Evolutionary conservation across 164 flowering plant species (phyloP).

Genomic region (Paratinospora sagittata): DNA sequence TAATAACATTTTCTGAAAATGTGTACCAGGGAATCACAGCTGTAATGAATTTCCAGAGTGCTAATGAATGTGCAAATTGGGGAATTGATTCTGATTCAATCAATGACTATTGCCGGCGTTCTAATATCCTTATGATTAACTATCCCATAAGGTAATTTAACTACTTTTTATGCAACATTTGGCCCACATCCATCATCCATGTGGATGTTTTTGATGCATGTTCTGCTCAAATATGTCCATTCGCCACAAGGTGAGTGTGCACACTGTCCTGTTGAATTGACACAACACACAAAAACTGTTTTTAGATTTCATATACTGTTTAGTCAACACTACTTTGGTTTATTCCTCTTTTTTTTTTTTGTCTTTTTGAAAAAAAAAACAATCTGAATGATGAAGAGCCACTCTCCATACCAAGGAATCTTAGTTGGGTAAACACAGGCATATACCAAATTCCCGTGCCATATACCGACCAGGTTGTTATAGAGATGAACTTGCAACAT

Average conservation of each 20-base stretch:
- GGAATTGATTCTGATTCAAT: conserved; percentile 61
- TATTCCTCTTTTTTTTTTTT: not conserved
- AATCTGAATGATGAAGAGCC: too few relatives aligned
- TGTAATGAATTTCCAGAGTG: conserved; percentile 78
- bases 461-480: too few relatives aligned
- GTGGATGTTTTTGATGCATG: not conserved
- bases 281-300: not conserved
- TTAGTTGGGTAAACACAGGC: too few relatives aligned
- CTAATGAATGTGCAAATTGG: conserved; percentile 82
- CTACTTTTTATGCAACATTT: not conserved
- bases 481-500: too few relatives aligned
- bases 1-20: conserved; percentile 11
- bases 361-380: too few relatives aligned
- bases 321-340: not conserved
- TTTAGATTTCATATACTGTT: not conserved
- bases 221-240: not conserved
- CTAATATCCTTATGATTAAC: conserved; percentile 70
- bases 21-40: conserved; percentile 74
- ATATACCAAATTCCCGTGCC: too few relatives aligned
- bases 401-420: too few relatives aligned
- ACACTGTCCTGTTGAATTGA: not conserved
- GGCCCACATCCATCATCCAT: not conserved
- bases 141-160: conserved; percentile 65
- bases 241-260: not conserved
- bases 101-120: conserved; percentile 62